Evolutionary conservation across 2,329 filamentous ascomycete genomes (phyloP), one percentile per base, ranked within the genome.

Genomic region (Aureobasidium leucospermi): DNA sequence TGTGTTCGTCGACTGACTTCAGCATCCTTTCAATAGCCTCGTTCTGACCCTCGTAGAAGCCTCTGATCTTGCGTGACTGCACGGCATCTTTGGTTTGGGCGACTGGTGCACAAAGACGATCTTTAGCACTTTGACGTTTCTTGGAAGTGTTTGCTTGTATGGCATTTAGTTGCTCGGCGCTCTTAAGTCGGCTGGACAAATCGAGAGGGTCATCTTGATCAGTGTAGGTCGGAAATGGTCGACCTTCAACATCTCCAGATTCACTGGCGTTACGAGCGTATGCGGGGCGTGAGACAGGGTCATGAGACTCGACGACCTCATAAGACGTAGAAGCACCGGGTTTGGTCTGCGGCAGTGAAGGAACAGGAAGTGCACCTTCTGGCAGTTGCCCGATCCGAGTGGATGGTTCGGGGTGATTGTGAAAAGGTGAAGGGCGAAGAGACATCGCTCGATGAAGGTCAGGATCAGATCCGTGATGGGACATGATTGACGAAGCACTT

Each of bases 1-100:
- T 81, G 74, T 97, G 94, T 69, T 96, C 90, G 69, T 96, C 90
- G 2, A 97, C 93, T 2, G 89, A 87, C 76, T 96, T 96, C 65
- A 97, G 80, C 75, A 96, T 82, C 10, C 90, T 85, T 76, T 96
- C 85, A 65, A 99, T 99, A 67, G 90, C 92, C 71, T 92, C 89
- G 71, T 99, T 99, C 71, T 99, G 93, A 32, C 81, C 81, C 71
- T 90, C 83, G 79, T 97, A 97, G 76, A 96, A 97, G 53, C 84
- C 82, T 68, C 88, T 82, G 15, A 97, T 72, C 68, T 83, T 85
- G 64, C 77, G 79, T 13, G 81, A 73, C 64, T 74, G 68, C 64
- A 72, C 62, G n/a, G 71, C 72, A 34, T 70, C 74, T 60, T 74
- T 75, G 63, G 73, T 73, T 45, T 74, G 71, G 49, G 70, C 70